Conservation (phyloP, 768 basidiomycete species). For the Jaapia argillacea region DNA sequence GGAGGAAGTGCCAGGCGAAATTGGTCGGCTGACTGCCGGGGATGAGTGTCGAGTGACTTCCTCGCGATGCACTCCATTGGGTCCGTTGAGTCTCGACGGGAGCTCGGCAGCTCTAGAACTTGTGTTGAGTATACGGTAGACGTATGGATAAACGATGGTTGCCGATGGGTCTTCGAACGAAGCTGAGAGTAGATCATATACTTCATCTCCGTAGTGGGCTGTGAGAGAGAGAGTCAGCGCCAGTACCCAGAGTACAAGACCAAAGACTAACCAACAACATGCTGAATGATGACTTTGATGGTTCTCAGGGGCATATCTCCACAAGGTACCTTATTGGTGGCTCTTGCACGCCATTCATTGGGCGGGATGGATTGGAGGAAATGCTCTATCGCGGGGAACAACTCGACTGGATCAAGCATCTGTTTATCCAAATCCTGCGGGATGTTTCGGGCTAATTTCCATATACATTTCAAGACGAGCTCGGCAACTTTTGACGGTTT, state of each 20-base stretch:
- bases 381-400: conserved; percentile 88
- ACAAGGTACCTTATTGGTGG: conserved; percentile 84
- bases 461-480: conserved; percentile 90
- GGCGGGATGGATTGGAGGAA: conserved; percentile 92
- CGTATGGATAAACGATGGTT: conserved; percentile 94
- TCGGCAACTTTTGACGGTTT: conserved; percentile 86
- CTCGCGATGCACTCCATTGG: conserved; percentile 22
- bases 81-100: conserved; percentile 2
- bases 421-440: conserved; percentile 82
- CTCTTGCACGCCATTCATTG: conserved; percentile 91
- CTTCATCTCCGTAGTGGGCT: conserved; percentile 82
- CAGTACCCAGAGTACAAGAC: conserved; percentile 2
- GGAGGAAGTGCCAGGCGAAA: conserved; percentile 54
- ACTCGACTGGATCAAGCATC: conserved; percentile 74
- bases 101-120: conserved; percentile 34
- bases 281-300: conserved; percentile 97
- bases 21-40: conserved; percentile 55
- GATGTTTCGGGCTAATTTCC: conserved; percentile 94
- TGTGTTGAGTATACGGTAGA: conserved; percentile 84
- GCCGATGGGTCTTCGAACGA: conserved; percentile 96
- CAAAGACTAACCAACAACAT: conserved; percentile 75
- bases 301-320: conserved; percentile 98
- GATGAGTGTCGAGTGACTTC: conserved; percentile 38
- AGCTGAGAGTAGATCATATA: conserved; percentile 83
- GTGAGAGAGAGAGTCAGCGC: conserved; percentile 9